Evolutionary conservation across 257 asterid genomes (phyloP).

Genomic region (Ocimum tenuiflorum): DNA sequence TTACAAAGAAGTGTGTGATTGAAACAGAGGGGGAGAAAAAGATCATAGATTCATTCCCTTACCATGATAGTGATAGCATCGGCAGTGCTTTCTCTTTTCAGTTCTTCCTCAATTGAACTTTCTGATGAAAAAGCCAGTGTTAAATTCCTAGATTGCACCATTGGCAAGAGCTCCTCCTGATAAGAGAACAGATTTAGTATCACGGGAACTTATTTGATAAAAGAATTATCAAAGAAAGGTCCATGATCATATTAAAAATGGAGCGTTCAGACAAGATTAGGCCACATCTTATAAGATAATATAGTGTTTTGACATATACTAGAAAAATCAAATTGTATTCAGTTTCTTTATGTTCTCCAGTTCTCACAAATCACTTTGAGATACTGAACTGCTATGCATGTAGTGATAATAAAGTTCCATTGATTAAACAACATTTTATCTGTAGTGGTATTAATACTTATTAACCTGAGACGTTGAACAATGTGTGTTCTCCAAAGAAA

Average conservation of each 20-base stretch:
- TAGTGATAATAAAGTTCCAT: not conserved
- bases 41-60: slow-evolving; percentile 19
- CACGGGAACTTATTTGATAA: not conserved
- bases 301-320: not conserved
- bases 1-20: not conserved
- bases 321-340: not conserved
- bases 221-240: not conserved
- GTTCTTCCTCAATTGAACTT: slow-evolving; percentile 93
- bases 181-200: slow-evolving; percentile 25
- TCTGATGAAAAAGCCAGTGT: slow-evolving; percentile 88
- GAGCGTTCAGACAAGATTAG: not conserved
- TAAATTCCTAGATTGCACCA: slow-evolving; percentile 68
- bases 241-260: not conserved
- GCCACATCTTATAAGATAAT: not conserved
- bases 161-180: slow-evolving; percentile 84
- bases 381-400: not conserved
- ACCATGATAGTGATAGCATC: slow-evolving; percentile 94
- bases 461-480: no score
- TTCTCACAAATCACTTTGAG: not conserved
- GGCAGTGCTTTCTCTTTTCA: slow-evolving; percentile 97
- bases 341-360: not conserved
- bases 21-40: not conserved
- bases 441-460: not conserved
- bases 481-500: not conserved
- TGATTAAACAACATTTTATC: not conserved